phyloP scores from a whole-genome alignment of 2,329 filamentous ascomycete species.

The Onygenales sp. region DNA sequence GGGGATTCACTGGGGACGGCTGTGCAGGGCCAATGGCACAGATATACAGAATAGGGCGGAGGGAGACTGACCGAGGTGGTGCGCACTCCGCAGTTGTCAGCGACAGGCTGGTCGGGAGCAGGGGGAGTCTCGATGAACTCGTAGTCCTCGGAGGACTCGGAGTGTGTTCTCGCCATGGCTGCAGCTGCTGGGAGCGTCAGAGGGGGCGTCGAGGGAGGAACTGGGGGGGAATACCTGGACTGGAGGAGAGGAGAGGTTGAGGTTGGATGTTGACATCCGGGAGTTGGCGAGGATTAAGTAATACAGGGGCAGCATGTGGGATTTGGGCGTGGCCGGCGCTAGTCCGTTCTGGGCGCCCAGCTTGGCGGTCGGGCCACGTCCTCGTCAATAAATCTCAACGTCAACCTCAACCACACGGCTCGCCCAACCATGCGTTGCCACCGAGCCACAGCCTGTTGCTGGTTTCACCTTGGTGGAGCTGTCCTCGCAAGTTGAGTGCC shows the following conservation, averaged over 20 bases:
- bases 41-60: not conserved
- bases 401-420: too few relatives aligned
- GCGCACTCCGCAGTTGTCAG: slow-evolving; percentile 50
- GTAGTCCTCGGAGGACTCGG: slow-evolving; percentile 39
- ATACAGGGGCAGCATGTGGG: too few relatives aligned
- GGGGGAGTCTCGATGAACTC: slow-evolving; percentile 52
- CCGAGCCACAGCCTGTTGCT: too few relatives aligned
- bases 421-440: too few relatives aligned
- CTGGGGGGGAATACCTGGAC: slow-evolving; percentile 11
- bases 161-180: slow-evolving; percentile 30
- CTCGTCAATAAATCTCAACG: too few relatives aligned
- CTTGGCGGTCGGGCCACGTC: too few relatives aligned
- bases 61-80: slow-evolving; percentile 47
- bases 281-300: not conserved
- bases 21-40: not conserved
- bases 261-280: not conserved
- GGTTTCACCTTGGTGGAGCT: too few relatives aligned
- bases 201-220: slow-evolving; percentile 17
- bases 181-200: slow-evolving; percentile 16
- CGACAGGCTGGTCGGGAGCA: slow-evolving; percentile 42
- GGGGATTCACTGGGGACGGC: not conserved
- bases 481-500: too few relatives aligned
- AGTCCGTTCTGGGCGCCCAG: too few relatives aligned
- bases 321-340: too few relatives aligned
- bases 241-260: slow-evolving; percentile 7